Evolutionary conservation across 441 rosid genomes (phyloP).

Genomic region (Gossypium aridum): DNA sequence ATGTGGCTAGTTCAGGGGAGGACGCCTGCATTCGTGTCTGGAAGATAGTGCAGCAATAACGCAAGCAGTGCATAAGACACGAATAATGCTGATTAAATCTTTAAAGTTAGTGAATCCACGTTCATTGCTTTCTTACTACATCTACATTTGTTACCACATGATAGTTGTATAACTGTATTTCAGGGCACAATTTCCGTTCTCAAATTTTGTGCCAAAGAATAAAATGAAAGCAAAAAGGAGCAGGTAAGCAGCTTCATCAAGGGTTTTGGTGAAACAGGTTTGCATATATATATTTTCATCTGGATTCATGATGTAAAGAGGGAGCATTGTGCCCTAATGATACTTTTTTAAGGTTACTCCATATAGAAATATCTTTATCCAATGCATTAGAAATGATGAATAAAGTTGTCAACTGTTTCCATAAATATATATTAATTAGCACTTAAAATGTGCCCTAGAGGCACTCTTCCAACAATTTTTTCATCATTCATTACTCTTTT

Average conservation of each 20-base stretch:
- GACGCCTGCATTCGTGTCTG: conserved; percentile 38
- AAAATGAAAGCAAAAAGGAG: neutral
- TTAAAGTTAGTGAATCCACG: neutral
- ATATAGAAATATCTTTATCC: neutral
- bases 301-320: neutral
- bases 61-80: neutral
- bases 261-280: neutral
- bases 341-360: neutral
- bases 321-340: neutral
- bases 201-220: neutral
- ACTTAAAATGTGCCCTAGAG: no score
- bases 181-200: conserved; percentile 7
- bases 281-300: neutral
- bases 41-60: conserved; percentile 23
- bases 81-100: conserved; percentile 10
- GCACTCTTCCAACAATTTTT: no score
- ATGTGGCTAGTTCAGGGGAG: conserved; percentile 36
- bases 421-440: neutral
- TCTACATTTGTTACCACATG: neutral
- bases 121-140: conserved; percentile 4
- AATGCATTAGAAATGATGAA: neutral
- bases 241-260: neutral
- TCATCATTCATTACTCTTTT: no score
- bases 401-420: neutral
- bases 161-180: neutral